These are phyloP conservation scores for Sporothrix inflata DNA, from an alignment of 2,329 filamentous ascomycete genomes.

Conservation along the genomic window DNA sequence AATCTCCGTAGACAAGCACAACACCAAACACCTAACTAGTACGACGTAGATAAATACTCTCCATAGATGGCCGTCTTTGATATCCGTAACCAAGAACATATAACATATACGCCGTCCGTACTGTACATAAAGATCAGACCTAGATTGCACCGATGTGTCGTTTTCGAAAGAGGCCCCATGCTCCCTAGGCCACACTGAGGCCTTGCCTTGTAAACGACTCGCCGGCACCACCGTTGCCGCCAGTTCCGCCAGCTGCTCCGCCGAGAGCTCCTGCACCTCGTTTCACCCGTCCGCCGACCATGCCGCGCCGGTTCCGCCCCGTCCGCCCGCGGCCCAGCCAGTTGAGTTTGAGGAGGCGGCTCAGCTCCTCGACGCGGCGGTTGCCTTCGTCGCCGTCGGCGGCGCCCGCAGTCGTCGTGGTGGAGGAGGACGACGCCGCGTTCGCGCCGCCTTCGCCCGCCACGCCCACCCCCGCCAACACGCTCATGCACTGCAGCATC, in stretches of 20 bases:
- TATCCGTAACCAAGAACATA: neutral
- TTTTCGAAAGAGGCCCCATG: slow-evolving; percentile 4
- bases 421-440: slow-evolving; percentile 42
- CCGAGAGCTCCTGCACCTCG: slow-evolving; percentile 42
- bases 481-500: slow-evolving; percentile 95
- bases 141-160: neutral
- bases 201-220: slow-evolving; percentile 41
- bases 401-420: slow-evolving; percentile 58
- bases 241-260: neutral
- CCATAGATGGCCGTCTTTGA: neutral
- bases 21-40: neutral
- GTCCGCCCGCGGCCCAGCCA: slow-evolving; percentile 92
- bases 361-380: slow-evolving; percentile 79
- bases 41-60: too few relatives aligned
- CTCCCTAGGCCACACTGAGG: slow-evolving; percentile 43
- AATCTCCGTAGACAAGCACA: neutral
- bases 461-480: slow-evolving; percentile 69
- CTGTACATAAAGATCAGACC: neutral
- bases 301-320: slow-evolving; percentile 84
- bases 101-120: neutral
- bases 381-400: slow-evolving; percentile 71
- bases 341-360: slow-evolving; percentile 89
- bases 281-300: slow-evolving; percentile 71
- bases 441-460: slow-evolving; percentile 17
- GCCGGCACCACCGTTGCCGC: neutral